phyloP scores from a whole-genome alignment of 1,284 basidiomycete genomes.

The Sanghuangporus weigelae region DNA sequence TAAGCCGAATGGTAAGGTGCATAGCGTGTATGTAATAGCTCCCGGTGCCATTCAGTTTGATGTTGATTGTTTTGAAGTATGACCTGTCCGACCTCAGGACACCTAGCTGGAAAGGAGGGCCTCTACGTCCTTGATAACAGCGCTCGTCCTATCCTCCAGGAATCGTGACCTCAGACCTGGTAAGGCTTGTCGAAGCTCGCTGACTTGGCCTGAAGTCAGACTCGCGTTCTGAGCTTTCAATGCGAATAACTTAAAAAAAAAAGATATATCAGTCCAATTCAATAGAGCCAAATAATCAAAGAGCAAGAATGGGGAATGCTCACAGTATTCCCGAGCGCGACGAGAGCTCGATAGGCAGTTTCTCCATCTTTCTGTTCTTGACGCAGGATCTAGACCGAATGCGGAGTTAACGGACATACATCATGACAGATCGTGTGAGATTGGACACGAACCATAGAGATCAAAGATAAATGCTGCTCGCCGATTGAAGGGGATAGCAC shows the following conservation, averaged over 20 bases:
- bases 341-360: slow-evolving; percentile 76
- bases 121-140: slow-evolving; percentile 44
- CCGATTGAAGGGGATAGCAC: slow-evolving; percentile 26
- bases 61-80: too few species aligned
- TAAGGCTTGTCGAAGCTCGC: slow-evolving; percentile 38
- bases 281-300: neutral
- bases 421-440: slow-evolving; percentile 19
- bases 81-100: neutral
- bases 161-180: slow-evolving; percentile 39
- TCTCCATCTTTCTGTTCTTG: slow-evolving; percentile 76
- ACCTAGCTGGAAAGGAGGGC: neutral
- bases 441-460: slow-evolving; percentile 14
- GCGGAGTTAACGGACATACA: neutral
- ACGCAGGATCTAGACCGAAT: slow-evolving; percentile 46
- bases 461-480: slow-evolving; percentile 17
- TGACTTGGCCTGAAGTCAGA: slow-evolving; percentile 35
- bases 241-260: slow-evolving; percentile 39
- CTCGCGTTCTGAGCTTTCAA: slow-evolving; percentile 34
- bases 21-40: too few species aligned
- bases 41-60: too few species aligned
- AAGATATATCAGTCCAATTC: neutral
- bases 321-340: slow-evolving; percentile 87
- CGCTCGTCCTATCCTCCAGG: slow-evolving; percentile 52
- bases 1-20: too few species aligned
- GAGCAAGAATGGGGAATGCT: slow-evolving; percentile 25